Evolutionary conservation across 176 grass and related monocot genomes (phyloP).

Genomic region (Zoysia japonica): DNA sequence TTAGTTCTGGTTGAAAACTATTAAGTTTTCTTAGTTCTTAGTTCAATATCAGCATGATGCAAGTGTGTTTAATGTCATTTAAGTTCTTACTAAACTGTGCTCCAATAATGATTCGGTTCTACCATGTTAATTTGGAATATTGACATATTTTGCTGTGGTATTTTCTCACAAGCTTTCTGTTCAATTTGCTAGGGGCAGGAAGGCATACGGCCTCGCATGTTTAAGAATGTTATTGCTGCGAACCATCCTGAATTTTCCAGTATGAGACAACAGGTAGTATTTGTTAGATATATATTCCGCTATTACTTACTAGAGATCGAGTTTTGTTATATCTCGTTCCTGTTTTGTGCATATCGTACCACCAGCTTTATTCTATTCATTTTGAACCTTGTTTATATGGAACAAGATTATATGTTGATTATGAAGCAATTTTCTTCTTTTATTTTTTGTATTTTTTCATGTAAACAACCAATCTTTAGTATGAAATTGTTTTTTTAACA

Average conservation of each 20-base stretch:
- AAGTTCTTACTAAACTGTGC: not conserved
- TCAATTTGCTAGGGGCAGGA: slow-evolving; percentile 65
- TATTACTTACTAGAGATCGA: too few relatives aligned
- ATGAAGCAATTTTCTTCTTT: not conserved
- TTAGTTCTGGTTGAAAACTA: not conserved
- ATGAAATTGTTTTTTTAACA: slow-evolving; percentile 14
- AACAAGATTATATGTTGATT: not conserved
- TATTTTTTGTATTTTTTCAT: not conserved
- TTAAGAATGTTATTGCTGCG: slow-evolving; percentile 89
- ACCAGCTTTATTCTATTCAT: not conserved
- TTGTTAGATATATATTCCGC: not conserved
- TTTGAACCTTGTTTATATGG: not conserved
- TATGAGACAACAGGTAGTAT: slow-evolving; percentile 87
- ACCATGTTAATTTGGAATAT: not conserved
- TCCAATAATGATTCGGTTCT: slow-evolving; percentile 6
- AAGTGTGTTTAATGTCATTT: not conserved
- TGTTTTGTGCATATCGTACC: too few relatives aligned
- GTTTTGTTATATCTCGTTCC: too few relatives aligned
- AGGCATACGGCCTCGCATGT: slow-evolving; percentile 93
- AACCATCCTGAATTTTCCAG: slow-evolving; percentile 92
- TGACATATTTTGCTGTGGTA: slow-evolving; percentile 21
- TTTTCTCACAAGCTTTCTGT: not conserved
- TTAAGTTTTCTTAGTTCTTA: slow-evolving; percentile 6
- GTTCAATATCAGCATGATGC: not conserved
- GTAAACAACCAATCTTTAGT: not conserved